Evolutionary conservation across 1,284 basidiomycete species (phyloP).

Genomic region (Moesziomyces aphidis): DNA sequence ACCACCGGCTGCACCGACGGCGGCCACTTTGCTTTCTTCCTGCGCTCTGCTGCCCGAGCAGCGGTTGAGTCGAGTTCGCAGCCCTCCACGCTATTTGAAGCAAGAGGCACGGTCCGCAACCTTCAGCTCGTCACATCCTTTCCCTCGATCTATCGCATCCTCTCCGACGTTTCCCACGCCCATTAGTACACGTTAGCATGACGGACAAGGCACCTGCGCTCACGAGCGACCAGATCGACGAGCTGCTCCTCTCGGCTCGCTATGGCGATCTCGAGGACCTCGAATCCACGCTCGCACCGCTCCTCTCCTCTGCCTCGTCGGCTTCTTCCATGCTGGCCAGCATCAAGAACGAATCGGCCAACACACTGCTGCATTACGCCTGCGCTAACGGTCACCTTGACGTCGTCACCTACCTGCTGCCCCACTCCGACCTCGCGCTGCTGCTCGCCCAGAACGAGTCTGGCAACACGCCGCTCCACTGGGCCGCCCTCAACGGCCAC

Average conservation of each 20-base stretch:
- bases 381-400: slow-evolving; percentile 62
- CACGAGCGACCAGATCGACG: slow-evolving; percentile 58
- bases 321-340: slow-evolving; percentile 10
- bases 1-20: neutral
- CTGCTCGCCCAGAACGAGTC: slow-evolving; percentile 58
- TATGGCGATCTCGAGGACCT: slow-evolving; percentile 61
- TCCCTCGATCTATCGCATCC: neutral
- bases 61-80: neutral
- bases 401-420: slow-evolving; percentile 48
- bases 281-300: slow-evolving; percentile 28
- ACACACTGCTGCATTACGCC: slow-evolving; percentile 61
- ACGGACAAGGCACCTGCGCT: slow-evolving; percentile 26
- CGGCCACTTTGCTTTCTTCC: neutral
- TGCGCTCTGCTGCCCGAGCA: too few relatives aligned
- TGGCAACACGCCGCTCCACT: slow-evolving; percentile 66
- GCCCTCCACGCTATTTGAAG: neutral
- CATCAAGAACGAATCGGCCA: slow-evolving; percentile 55
- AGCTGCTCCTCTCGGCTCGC: slow-evolving; percentile 63
- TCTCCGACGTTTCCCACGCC: neutral
- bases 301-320: slow-evolving; percentile 9
- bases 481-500: slow-evolving; percentile 67
- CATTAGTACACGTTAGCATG: slow-evolving; percentile 5
- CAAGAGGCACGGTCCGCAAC: neutral
- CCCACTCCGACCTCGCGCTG: slow-evolving; percentile 24
- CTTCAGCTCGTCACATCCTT: neutral